Evolutionary conservation across 441 rosid species (phyloP), one percentile per base, ranked within the genome.

Genomic region (Aleurites moluccanus): DNA sequence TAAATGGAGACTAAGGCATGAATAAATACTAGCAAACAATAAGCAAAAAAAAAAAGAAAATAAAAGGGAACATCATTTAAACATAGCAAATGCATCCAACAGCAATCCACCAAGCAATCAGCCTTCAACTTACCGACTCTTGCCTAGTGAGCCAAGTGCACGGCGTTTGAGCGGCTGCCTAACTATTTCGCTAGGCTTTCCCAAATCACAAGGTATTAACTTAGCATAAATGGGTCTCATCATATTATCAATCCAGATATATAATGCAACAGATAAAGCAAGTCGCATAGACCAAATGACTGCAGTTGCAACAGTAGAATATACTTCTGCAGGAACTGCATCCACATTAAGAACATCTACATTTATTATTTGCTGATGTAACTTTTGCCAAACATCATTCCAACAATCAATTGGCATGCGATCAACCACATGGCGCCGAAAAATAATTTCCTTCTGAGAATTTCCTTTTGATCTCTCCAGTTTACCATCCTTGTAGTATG

Each of bases 341-440:
- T 90, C 81, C 21, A 88, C 97, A 80, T 95, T 89, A 64, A 84
- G 67, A 59, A 95, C 93, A 79, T 95, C 96, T 55, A 95, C 89
- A 80, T 91, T 90, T 71, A 88, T 90, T 76, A 93, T 84, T 75
- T 95, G 99, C 68, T 89, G 91, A 82, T 95, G 99, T 87, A 95
- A 80, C 87, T 95, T 95, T 73, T 86, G 67, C 98, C 99, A 93
- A 69, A 95, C 95, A 82, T 91, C 97, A 83, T 91, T 93, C 98
- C 99, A 93, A 80, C 92, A 85, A 85, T 95, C 98, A 80, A 95
- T 87, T 15, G 99, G 99, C 98, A 95, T 93, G 56, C 89, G 88
- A 38, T 93, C 94, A 73, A 93, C 94, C 79, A 89, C 86, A 83
- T 95, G 97, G 67, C 99, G 95, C 77, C 91, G 87, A 64, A 85